Base-by-base conservation (phyloP, 768 basidiomycete species). In the Coprinopsis cinerea region DNA sequence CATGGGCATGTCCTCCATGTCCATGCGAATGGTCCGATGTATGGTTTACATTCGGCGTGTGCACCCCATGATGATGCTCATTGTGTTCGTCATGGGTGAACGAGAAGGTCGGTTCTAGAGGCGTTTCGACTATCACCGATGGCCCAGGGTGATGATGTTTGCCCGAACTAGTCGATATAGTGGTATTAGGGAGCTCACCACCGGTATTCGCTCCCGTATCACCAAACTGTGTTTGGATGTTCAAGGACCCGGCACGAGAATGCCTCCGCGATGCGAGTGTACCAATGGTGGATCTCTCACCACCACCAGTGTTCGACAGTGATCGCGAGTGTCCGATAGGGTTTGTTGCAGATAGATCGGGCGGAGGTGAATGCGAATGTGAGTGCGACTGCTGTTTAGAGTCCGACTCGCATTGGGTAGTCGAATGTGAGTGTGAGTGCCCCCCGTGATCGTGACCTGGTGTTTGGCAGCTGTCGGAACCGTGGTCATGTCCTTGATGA, bases 21-120 rank as follows among this genome's bases (percentile, higher is more conserved):
- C 22, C 64, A 56, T 76, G 79, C 2, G 64, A 64, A 59, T 81
- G 77, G 41, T 71, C 65, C 22, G 39, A 30, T n/a, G 43, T 40
- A 9, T 47, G 47, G 10, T 30, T 57, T 43, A 69, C 55, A 53
- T 76, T 74, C 4, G 70, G 70, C 13, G 61, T 57, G 48, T 71
- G 72, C 23, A 60, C 63, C 18, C 79, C 60, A 49, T 76, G 73
- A 55, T 73, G 69, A 37, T 69, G 64, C 20, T 66, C 67, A 47
- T 70, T 72, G 63, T 83, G 80, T n/a, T 70, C 65, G 53, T 82
- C 74, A 52, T 75, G 63, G n/a, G 66, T 67, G 48, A 75, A 72
- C 40, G 70, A 73, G 63, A 88, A 86, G 52, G 56, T 78, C 0
- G 85, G 86, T 1, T 85, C 88, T 20, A 86, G 64, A 0, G 85